A percentile compares a stretch with the other conserved stretches of the same genome.
Conservation (phyloP, 805 yeast genomes). For the Starmerella bacillaris region DNA sequence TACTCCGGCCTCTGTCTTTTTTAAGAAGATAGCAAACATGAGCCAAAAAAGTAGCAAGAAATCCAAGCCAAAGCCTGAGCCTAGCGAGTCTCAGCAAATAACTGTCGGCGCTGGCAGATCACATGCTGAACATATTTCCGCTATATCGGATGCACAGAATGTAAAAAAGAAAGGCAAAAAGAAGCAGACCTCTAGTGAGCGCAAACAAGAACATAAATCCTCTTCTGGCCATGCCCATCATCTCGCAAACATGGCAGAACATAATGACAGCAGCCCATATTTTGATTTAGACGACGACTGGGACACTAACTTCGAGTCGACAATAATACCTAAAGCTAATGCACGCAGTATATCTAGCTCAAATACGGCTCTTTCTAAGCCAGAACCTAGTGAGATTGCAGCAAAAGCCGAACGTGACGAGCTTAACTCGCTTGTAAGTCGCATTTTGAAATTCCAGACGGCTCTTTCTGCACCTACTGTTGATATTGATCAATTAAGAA, state of each 20-base stretch:
- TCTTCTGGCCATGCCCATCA: background rate
- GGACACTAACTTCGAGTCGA: constrained; percentile 53
- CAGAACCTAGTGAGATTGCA: constrained; percentile 20
- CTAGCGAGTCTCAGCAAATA: constrained; percentile 20
- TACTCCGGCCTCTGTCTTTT: constrained; percentile 35
- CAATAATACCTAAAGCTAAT: constrained; percentile 16
- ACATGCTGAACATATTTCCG: constrained; percentile 27
- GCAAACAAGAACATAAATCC: background rate
- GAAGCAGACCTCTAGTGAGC: background rate
- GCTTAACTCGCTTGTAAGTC: constrained; percentile 40
- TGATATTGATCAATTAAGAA: constrained; percentile 50
- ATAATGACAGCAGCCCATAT: constrained; percentile 24
- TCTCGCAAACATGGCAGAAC: background rate
- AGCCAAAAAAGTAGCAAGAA: constrained; percentile 6
- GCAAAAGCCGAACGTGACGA: constrained; percentile 33
- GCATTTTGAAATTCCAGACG: constrained; percentile 49
- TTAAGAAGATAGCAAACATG: constrained; percentile 24
- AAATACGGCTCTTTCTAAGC: constrained; percentile 2
- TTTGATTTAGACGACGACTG: constrained; percentile 78
- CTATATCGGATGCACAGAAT: background rate
- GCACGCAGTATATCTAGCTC: constrained; percentile 12
- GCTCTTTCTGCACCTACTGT: constrained; percentile 38
- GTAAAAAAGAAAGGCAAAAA: constrained; percentile 3
- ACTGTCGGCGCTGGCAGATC: constrained; percentile 41
- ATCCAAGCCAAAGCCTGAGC: constrained; percentile 4